A percentile compares a stretch with the other conserved stretches of the same genome.
These are phyloP conservation scores for Colletotrichum graminicola DNA, from an alignment of 2,329 filamentous ascomycete species.

Conservation along the genomic window DNA sequence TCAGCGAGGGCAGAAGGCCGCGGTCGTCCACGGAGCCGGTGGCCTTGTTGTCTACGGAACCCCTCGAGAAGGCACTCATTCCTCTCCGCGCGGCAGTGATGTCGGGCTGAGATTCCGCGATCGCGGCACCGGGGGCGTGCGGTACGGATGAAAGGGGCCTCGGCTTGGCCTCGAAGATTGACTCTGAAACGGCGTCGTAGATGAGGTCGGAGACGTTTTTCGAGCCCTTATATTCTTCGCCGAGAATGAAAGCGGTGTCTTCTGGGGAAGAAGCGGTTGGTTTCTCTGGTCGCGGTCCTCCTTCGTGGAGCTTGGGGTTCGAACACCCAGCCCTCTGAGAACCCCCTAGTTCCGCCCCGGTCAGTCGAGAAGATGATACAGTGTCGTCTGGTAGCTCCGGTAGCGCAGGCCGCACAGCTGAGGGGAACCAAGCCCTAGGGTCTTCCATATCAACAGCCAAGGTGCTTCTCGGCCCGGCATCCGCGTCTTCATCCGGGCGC, in stretches of 20 bases:
- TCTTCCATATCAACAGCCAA: not conserved
- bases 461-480: not conserved
- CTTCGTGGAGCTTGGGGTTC: not conserved
- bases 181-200: not conserved
- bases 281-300: too few relatives aligned
- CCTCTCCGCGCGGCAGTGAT: not conserved
- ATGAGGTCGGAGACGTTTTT: not conserved
- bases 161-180: not conserved
- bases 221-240: not conserved
- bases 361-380: not conserved
- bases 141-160: not conserved
- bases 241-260: not conserved
- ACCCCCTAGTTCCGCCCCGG: not conserved
- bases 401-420: not conserved
- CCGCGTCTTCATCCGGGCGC: too few relatives aligned
- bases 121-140: not conserved
- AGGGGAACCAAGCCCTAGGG: not conserved
- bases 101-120: not conserved
- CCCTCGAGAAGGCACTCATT: not conserved
- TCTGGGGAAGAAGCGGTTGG: not conserved
- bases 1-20: not conserved
- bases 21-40: not conserved
- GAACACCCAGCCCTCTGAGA: not conserved
- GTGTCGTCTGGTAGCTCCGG: not conserved
- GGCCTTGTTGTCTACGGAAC: not conserved